Conservation (phyloP, 208 protist genomes). For the Acanthamoeba sp. region DNA sequence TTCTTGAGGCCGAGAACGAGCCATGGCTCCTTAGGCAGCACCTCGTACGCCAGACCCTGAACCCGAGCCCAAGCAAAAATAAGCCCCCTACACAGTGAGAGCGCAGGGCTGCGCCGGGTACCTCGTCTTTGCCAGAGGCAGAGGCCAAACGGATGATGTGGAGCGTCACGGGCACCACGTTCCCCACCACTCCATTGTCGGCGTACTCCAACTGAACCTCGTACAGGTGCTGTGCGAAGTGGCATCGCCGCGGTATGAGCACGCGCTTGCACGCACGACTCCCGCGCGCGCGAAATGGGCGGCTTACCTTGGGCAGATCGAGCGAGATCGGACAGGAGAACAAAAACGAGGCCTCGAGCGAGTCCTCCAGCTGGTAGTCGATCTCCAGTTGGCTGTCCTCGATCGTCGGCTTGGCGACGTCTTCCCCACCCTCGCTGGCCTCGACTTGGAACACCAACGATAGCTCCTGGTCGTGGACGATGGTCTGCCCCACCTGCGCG, state of each 20-base stretch:
- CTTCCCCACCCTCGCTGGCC: background rate
- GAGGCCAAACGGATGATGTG: conserved; percentile 11
- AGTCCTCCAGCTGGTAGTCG: background rate
- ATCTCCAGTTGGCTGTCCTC: conserved; percentile 14
- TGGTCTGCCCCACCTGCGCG: background rate
- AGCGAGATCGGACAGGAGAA: conserved; percentile 3
- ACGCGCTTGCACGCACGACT: background rate
- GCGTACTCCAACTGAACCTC: conserved; percentile 16
- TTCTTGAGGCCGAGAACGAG: conserved; percentile 25
- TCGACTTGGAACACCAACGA: conserved; percentile 22
- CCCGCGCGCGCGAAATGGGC: too few relatives aligned
- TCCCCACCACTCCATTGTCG: background rate
- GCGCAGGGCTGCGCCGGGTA: background rate
- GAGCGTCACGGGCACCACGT: conserved; percentile 3
- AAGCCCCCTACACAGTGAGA: too few relatives aligned
- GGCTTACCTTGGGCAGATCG: conserved; percentile 6
- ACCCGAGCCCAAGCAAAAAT: too few relatives aligned
- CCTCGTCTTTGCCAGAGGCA: background rate
- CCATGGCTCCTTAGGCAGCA: conserved; percentile 21
- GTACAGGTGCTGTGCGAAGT: conserved; percentile 36
- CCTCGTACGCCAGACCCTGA: background rate
- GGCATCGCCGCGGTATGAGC: background rate
- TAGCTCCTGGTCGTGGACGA: conserved; percentile 18
- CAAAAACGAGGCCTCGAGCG: background rate
- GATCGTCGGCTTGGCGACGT: background rate